These are phyloP conservation scores for Venturia asperata DNA, from an alignment of 2,329 filamentous ascomycete genomes.

Conservation along the genomic window DNA sequence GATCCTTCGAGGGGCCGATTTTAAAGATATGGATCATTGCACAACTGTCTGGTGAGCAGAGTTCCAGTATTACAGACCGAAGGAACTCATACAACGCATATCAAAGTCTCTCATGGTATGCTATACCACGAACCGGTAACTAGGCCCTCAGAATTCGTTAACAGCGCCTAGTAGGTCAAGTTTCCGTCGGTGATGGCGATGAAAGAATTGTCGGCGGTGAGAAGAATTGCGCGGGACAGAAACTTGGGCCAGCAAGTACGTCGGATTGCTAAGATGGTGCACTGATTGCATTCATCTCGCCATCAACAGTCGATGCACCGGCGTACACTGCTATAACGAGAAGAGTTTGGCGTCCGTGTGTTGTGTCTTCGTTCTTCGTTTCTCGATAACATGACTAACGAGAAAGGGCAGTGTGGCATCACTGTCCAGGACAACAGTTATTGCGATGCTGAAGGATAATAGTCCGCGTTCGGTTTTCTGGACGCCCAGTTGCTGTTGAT, in stretches of 20 bases:
- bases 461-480: neutral
- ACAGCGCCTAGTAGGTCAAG: neutral
- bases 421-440: neutral
- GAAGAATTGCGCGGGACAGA: neutral
- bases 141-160: neutral
- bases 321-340: neutral
- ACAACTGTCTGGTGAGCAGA: too few species aligned
- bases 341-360: neutral
- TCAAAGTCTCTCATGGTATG: neutral
- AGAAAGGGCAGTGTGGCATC: neutral
- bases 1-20: neutral
- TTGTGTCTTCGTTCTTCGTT: neutral
- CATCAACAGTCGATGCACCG: neutral
- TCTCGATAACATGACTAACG: neutral
- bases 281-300: neutral
- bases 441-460: neutral
- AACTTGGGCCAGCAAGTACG: neutral
- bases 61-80: neutral
- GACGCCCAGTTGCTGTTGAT: neutral
- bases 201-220: neutral
- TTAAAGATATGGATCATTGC: too few species aligned
- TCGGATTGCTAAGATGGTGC: neutral
- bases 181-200: neutral
- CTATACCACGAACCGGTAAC: neutral
- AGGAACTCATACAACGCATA: neutral